These are phyloP conservation scores for Penicillium malachiteum DNA, from an alignment of 495 filamentous ascomycete species.

Conservation along the genomic window DNA sequence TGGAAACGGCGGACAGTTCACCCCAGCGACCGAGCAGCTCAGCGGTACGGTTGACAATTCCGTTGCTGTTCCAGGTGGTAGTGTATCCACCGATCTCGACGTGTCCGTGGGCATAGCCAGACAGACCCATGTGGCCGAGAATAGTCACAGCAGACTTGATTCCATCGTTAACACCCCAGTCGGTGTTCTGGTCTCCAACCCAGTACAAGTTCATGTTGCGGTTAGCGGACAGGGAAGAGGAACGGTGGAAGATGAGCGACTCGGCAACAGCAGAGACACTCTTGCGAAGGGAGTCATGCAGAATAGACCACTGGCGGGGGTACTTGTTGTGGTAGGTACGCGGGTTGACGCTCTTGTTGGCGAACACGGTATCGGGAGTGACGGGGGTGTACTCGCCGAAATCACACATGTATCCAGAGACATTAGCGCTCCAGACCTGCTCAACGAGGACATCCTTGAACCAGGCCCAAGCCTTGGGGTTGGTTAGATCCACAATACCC, in stretches of 20 bases:
- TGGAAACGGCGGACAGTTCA: conserved; percentile 23
- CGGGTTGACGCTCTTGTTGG: conserved; percentile 22
- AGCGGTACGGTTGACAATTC: conserved; percentile 22
- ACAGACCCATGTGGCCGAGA: conserved; percentile 28
- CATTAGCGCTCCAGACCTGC: conserved; percentile 24
- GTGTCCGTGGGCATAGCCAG: conserved; percentile 25
- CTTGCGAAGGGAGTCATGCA: conserved; percentile 23
- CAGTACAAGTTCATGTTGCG: conserved; percentile 29
- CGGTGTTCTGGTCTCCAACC: conserved; percentile 25
- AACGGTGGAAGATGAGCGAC: conserved; percentile 24
- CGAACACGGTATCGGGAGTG: conserved; percentile 16
- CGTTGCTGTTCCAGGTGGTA: conserved; percentile 19
- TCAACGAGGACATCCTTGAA: conserved; percentile 22
- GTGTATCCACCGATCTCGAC: conserved; percentile 27
- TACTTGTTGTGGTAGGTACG: conserved; percentile 25
- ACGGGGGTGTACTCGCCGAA: conserved; percentile 28
- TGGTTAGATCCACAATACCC: conserved; percentile 26
- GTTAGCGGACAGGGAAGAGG: conserved; percentile 19
- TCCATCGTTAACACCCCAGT: conserved; percentile 28
- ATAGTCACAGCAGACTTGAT: conserved; percentile 28
- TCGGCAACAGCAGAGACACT: conserved; percentile 18
- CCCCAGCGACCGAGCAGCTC: conserved; percentile 28
- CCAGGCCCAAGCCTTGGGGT: conserved; percentile 18
- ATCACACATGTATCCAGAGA: conserved; percentile 28
- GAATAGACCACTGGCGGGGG: conserved; percentile 22